Conservation (phyloP, 257 asterid species). For the Parsonsia alboflavescens region DNA sequence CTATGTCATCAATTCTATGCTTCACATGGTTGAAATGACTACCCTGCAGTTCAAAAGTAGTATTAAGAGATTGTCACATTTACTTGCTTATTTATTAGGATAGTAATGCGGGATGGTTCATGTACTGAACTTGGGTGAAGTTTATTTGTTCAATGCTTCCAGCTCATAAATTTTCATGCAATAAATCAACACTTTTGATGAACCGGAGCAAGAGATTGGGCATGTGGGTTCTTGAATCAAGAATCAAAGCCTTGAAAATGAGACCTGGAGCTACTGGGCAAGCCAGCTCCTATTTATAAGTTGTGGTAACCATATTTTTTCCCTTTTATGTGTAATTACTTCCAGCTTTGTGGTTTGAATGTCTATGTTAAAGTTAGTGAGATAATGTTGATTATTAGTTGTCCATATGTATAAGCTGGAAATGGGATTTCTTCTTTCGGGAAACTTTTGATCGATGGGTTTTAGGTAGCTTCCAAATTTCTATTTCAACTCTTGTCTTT, state of each 20-base stretch:
- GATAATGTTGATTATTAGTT: not conserved
- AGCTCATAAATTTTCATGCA: constrained; percentile 38
- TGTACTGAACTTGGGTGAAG: constrained; percentile 30
- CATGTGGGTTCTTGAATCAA: constrained; percentile 32
- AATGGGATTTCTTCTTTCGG: not conserved
- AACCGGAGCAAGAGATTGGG: constrained; percentile 38
- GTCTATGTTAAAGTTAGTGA: not conserved
- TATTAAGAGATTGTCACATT: not conserved
- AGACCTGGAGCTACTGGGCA: constrained; percentile 26
- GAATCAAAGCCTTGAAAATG: constrained; percentile 39
- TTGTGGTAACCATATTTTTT: constrained; percentile 28
- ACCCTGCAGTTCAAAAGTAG: constrained; percentile 15
- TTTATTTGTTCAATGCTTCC: constrained; percentile 43
- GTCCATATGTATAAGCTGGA: not conserved
- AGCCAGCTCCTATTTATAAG: constrained; percentile 26
- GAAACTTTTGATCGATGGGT: not conserved
- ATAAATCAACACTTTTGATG: constrained; percentile 26
- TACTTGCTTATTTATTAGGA: not conserved
- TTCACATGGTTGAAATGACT: constrained; percentile 33
- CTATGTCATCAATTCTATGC: constrained; percentile 36
- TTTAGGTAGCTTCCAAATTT: not conserved
- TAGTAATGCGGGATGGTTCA: not conserved
- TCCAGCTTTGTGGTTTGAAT: not conserved
- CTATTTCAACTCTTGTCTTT: not conserved
- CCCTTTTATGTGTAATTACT: not conserved